A percentile compares a stretch with the other conserved stretches of the same genome.
Conservation (phyloP, 73 alveolate genomes). For the Tetrahymena borealis region DNA sequence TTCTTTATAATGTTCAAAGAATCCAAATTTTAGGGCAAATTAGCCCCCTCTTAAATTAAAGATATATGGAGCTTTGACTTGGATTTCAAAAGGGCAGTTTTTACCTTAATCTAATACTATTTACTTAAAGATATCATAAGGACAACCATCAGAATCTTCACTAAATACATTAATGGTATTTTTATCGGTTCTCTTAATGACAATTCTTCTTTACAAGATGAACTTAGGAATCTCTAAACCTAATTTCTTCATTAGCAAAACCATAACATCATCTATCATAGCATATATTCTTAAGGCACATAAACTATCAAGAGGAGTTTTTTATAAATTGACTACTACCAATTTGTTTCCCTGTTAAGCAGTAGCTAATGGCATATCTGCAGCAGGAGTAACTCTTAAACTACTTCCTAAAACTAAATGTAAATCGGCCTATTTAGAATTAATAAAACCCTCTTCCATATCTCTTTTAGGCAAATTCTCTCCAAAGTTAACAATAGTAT, state of each 20-base stretch:
- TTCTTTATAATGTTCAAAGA: constrained; percentile 66
- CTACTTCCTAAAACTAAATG: constrained; percentile 90
- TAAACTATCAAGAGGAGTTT: constrained; percentile 62
- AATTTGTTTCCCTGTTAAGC: constrained; percentile 55
- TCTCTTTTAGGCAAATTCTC: constrained; percentile 62
- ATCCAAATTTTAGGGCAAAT: constrained; percentile 19
- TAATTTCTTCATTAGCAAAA: constrained; percentile 51
- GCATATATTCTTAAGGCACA: constrained; percentile 64
- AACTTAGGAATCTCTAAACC: constrained; percentile 56
- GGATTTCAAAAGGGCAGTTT: background rate
- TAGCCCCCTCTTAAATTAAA: background rate
- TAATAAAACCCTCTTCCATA: constrained; percentile 47
- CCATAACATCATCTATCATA: constrained; percentile 68
- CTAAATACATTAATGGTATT: background rate
- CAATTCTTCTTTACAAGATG: constrained; percentile 45
- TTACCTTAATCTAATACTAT: constrained; percentile 27
- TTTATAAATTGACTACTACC: constrained; percentile 65
- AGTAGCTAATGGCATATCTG: constrained; percentile 71
- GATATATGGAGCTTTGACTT: constrained; percentile 1
- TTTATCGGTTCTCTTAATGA: background rate
- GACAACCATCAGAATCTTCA: constrained; percentile 34
- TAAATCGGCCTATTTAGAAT: constrained; percentile 67
- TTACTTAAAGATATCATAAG: constrained; percentile 28
- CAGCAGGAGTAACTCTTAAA: constrained; percentile 95
- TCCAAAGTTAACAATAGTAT: constrained; percentile 69